Conservation (phyloP, 2,329 filamentous ascomycete species). For the Monilinia vaccinii-corymbosi region DNA sequence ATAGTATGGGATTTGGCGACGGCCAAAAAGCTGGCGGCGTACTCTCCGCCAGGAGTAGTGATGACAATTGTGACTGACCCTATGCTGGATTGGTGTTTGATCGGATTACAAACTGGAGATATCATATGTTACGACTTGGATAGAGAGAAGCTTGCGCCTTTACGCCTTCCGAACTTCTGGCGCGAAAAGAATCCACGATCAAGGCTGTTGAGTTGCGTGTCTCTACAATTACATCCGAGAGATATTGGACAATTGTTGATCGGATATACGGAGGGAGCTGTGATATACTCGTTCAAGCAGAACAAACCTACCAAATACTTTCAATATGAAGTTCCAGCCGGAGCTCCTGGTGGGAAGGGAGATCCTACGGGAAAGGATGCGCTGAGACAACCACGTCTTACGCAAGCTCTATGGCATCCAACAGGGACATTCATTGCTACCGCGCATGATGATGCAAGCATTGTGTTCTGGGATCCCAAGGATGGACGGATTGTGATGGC, state of each 20-base stretch:
- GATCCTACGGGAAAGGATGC: conserved; percentile 54
- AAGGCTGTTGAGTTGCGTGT: conserved; percentile 57
- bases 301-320: conserved; percentile 71
- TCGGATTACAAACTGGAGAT: conserved; percentile 76
- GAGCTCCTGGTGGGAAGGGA: conserved; percentile 64
- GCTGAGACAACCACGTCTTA: conserved; percentile 62
- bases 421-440: conserved; percentile 44
- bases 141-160: conserved; percentile 63
- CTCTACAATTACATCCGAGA: conserved; percentile 76
- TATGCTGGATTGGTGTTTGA: conserved; percentile 84
- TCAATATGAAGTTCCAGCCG: conserved; percentile 70
- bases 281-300: conserved; percentile 91
- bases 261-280: conserved; percentile 81
- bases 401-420: conserved; percentile 87
- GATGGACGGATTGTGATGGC: conserved; percentile 80
- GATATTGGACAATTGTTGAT: conserved; percentile 89
- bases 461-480: conserved; percentile 91
- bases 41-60: conserved; percentile 69
- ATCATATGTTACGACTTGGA: conserved; percentile 91
- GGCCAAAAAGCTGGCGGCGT: conserved; percentile 55
- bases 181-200: conserved; percentile 59
- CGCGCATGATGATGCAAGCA: conserved; percentile 56
- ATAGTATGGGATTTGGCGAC: conserved; percentile 72
- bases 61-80: conserved; percentile 73
- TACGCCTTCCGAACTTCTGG: conserved; percentile 86